These are phyloP conservation scores for Pleurotus sapidus DNA, from an alignment of 768 basidiomycete genomes.

Conservation along the genomic window DNA sequence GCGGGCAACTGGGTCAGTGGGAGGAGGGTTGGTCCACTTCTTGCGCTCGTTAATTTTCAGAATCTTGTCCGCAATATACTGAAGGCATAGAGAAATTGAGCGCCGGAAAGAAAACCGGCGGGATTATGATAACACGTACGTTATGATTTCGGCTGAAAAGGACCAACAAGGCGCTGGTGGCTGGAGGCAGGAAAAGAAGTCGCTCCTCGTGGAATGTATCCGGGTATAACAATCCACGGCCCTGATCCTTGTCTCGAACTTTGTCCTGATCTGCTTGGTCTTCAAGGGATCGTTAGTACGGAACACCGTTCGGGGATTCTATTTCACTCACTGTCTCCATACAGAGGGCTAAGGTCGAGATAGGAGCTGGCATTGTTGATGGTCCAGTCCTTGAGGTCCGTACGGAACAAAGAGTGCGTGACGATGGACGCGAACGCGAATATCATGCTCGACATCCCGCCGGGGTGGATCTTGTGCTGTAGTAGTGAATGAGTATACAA, in stretches of 20 bases:
- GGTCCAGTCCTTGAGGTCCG: constrained; percentile 35
- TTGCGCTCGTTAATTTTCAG: constrained; percentile 54
- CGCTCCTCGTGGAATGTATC: constrained; percentile 55
- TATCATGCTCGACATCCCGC: constrained; percentile 58
- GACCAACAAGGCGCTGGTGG: constrained; percentile 49
- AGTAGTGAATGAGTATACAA: constrained; percentile 21
- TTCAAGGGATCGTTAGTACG: constrained; percentile 13
- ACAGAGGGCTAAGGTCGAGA: constrained; percentile 54
- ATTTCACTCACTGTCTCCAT: constrained; percentile 40
- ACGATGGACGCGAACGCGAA: constrained; percentile 68
- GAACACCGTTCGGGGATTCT: background rate
- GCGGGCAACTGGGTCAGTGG: constrained; percentile 19
- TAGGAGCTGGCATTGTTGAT: constrained; percentile 56
- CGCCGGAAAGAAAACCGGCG: background rate
- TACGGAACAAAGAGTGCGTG: constrained; percentile 58
- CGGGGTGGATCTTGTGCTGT: constrained; percentile 40
- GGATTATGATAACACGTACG: constrained; percentile 24
- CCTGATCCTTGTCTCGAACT: constrained; percentile 45
- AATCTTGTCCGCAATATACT: constrained; percentile 55
- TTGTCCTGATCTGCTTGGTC: constrained; percentile 35
- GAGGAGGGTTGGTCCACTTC: constrained; percentile 41
- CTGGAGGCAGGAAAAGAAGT: constrained; percentile 50
- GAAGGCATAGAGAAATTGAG: background rate
- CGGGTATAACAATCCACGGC: constrained; percentile 48
- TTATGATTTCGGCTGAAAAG: constrained; percentile 61